Conservation (phyloP, 1,284 basidiomycete species). For the Retiboletus flavoniger region DNA sequence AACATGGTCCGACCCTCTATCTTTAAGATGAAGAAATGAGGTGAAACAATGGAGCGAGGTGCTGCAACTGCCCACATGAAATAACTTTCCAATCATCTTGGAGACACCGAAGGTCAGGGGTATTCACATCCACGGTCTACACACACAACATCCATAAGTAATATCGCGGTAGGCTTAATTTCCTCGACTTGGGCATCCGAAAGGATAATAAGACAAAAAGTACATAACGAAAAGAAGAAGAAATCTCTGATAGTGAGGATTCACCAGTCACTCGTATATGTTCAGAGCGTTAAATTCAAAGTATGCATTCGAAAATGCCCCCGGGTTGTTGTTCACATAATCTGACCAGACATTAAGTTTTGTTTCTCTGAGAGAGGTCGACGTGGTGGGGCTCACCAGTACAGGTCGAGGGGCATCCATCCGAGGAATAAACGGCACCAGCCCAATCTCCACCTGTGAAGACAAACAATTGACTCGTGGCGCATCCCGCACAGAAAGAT, state of each 20-base stretch:
- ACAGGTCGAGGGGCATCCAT: constrained; percentile 36
- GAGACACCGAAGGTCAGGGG: too few relatives aligned
- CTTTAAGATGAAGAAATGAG: too few relatives aligned
- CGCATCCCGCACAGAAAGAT: background rate
- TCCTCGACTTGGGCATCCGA: background rate
- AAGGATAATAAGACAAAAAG: background rate
- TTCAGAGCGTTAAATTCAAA: constrained; percentile 31
- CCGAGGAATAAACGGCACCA: constrained; percentile 31
- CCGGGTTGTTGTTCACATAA: constrained; percentile 17
- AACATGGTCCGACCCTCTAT: too few relatives aligned
- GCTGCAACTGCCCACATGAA: too few relatives aligned
- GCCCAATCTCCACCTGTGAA: constrained; percentile 44
- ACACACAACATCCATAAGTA: background rate
- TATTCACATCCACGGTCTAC: background rate
- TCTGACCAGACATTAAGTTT: constrained; percentile 8
- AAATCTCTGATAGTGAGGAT: background rate
- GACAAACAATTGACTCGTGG: background rate
- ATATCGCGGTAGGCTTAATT: background rate
- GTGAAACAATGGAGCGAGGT: too few relatives aligned
- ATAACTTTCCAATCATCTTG: too few relatives aligned
- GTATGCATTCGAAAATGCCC: constrained; percentile 22
- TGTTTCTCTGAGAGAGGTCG: background rate
- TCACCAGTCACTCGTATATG: constrained; percentile 18
- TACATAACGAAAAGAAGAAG: background rate
- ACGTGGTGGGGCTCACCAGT: constrained; percentile 28